Conservation (phyloP, 331 rosid genomes). For the Phaseolus coccineus region DNA sequence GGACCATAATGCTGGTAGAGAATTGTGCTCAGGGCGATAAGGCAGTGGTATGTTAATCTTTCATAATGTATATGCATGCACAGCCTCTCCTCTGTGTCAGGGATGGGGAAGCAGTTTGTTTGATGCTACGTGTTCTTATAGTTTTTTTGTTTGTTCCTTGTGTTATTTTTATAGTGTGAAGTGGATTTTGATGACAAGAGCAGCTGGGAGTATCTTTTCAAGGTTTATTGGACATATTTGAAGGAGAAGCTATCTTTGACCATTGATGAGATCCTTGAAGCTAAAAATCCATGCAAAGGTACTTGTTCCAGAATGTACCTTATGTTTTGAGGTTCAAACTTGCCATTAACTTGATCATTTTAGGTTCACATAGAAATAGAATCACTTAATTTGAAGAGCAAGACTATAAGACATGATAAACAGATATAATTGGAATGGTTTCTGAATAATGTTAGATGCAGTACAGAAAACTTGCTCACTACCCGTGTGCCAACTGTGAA, state of each 20-base stretch:
- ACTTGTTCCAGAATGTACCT: conserved; percentile 28
- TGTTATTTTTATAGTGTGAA: conserved; percentile 67
- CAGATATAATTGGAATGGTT: conserved; percentile 30
- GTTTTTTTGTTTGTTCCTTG: conserved; percentile 20
- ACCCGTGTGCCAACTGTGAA: conserved; percentile 47
- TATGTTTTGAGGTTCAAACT: conserved; percentile 53
- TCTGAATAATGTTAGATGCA: conserved; percentile 45
- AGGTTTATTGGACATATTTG: conserved; percentile 86
- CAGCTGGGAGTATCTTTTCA: conserved; percentile 99
- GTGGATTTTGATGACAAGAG: conserved; percentile 95
- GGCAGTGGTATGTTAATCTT: conserved; percentile 65
- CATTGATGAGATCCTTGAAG: conserved; percentile 72
- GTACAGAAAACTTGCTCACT: conserved; percentile 36
- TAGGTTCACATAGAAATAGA: conserved; percentile 56
- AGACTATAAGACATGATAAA: conserved; percentile 36
- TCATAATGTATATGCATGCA: neutral
- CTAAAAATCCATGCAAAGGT: conserved; percentile 76
- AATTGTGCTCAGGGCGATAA: conserved; percentile 58
- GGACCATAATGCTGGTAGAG: conserved; percentile 83
- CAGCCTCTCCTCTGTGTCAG: neutral
- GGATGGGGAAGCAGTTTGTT: neutral
- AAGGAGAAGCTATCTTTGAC: conserved; percentile 75
- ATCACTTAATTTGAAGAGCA: conserved; percentile 47
- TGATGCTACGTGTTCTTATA: conserved; percentile 6
- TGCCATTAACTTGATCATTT: conserved; percentile 45